phyloP scores from a whole-genome alignment of 179 eudicot species.

The Beta corolliflora region DNA sequence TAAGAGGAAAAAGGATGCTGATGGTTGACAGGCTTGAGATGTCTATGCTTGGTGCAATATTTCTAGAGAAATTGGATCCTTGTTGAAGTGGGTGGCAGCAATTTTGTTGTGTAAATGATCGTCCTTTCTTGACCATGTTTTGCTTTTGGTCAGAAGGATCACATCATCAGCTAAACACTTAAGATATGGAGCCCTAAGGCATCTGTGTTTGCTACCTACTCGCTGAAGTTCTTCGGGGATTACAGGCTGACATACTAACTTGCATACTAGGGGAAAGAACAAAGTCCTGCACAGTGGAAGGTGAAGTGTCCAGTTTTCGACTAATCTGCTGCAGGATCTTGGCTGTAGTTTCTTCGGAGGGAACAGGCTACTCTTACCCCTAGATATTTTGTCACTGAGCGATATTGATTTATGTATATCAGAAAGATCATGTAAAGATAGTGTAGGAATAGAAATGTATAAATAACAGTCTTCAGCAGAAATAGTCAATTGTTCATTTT shows the following conservation, averaged over 20 bases:
- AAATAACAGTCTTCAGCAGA: slow-evolving; percentile 27
- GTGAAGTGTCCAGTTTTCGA: slow-evolving; percentile 10
- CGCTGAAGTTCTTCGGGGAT: slow-evolving; percentile 2
- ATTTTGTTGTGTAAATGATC: slow-evolving; percentile 19
- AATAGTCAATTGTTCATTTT: slow-evolving; percentile 33
- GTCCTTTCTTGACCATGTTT: slow-evolving; percentile 7
- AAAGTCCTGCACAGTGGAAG: neutral
- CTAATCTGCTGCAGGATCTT: slow-evolving; percentile 23
- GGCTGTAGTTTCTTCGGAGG: slow-evolving; percentile 3
- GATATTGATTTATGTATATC: slow-evolving; percentile 34
- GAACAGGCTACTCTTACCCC: neutral
- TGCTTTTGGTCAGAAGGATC: slow-evolving; percentile 24
- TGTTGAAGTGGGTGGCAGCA: slow-evolving; percentile 17
- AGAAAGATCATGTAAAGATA: slow-evolving; percentile 37
- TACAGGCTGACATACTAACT: slow-evolving; percentile 31
- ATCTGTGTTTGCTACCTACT: slow-evolving; percentile 11
- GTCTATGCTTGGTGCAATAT: neutral
- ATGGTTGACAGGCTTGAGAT: slow-evolving; percentile 31
- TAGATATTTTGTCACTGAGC: slow-evolving; percentile 14
- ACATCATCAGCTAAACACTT: neutral
- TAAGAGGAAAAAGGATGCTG: slow-evolving; percentile 48
- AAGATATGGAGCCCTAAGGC: slow-evolving; percentile 3
- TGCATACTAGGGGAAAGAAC: slow-evolving; percentile 16
- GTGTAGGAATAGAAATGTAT: slow-evolving; percentile 38
- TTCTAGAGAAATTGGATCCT: slow-evolving; percentile 13